Base-by-base conservation (phyloP, 305 asterid species). In the Solanum hybrid region DNA sequence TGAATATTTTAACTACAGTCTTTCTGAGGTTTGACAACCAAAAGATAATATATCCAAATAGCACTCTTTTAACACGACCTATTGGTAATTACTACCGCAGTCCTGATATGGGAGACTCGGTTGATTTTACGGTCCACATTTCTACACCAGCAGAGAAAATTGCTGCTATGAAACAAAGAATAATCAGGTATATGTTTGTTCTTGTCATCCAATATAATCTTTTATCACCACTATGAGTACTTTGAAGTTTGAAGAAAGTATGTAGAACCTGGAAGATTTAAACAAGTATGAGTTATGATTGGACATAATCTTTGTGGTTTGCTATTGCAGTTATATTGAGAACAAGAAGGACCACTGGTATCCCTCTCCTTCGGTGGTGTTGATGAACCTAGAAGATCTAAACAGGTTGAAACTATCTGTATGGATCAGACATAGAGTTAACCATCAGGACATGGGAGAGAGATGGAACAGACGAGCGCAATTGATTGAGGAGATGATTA, bases 21-120 rank as follows among this genome's bases (percentile, higher is more conserved):
- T 96, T 96, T 87, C 76, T 96, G 92, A 93, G 96, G 87, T 93
- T 13, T 6, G 98, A 96, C 94, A 93, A 96, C 83, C 93, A 91
- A 90, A 96, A 96, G 97, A 91, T 95, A 27, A 73, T 93, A 11
- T 95, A 89, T 81, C 98, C 98, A 24, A 96, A 96, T 27, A 95
- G 92, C 10, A 96, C 96, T 39, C 98, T 96, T 65, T 94, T 97
- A 70, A 95, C 96, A 6, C 92, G 88, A 91, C 93, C 97, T 20
- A 95, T 95, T 27, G 91, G 94, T 29, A 96, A 96, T 92, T 96
- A 70, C 91, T 95, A 96, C 89, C 96, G 98, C 4, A 96, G 98
- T 91, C 98, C 98, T 7, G 98, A 96, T 89, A 96, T 95, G 98
- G 95, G 96, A 9, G 98, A 96, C 89, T 36, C 96, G 0, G 91